phyloP scores from a whole-genome alignment of 495 filamentous ascomycete genomes.

The Penicillium roqueforti region DNA sequence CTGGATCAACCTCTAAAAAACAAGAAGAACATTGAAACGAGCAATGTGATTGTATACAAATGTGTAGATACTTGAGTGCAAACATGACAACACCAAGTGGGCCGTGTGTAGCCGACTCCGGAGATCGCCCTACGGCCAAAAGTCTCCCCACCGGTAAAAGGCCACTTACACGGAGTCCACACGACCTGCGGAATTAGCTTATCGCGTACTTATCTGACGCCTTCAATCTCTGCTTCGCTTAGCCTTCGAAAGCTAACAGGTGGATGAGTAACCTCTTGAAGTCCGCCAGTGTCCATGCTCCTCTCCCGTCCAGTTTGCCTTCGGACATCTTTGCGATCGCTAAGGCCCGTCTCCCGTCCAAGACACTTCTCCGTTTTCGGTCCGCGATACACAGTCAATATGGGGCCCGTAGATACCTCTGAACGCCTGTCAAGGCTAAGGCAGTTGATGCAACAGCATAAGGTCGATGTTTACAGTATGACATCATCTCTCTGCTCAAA shows the following conservation, averaged over 20 bases:
- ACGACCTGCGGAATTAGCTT: constrained; percentile 16
- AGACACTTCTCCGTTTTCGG: constrained; percentile 38
- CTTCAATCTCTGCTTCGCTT: background rate
- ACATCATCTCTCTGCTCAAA: constrained; percentile 9
- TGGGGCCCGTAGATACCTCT: constrained; percentile 82
- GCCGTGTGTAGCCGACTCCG: constrained; percentile 13
- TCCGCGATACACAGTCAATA: constrained; percentile 50
- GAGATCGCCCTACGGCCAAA: constrained; percentile 6
- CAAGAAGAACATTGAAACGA: background rate
- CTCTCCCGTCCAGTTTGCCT: constrained; percentile 37
- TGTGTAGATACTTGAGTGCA: constrained; percentile 9
- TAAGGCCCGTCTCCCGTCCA: constrained; percentile 27
- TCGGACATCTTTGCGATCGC: constrained; percentile 35
- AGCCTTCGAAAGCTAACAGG: background rate
- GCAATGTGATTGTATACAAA: background rate
- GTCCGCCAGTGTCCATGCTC: constrained; percentile 34
- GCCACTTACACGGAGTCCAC: constrained; percentile 10
- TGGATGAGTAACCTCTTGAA: background rate
- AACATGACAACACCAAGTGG: constrained; percentile 17
- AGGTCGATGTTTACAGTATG: constrained; percentile 93
- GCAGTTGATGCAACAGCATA: constrained; percentile 80
- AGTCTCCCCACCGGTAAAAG: constrained; percentile 1
- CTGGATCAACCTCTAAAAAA: background rate
- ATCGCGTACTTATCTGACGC: constrained; percentile 7
- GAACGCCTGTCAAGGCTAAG: constrained; percentile 72